A percentile compares a stretch with the other conserved stretches of the same genome.
phyloP scores from a whole-genome alignment of 139 green algal genomes.

The Zygnema circumcarinatum region DNA sequence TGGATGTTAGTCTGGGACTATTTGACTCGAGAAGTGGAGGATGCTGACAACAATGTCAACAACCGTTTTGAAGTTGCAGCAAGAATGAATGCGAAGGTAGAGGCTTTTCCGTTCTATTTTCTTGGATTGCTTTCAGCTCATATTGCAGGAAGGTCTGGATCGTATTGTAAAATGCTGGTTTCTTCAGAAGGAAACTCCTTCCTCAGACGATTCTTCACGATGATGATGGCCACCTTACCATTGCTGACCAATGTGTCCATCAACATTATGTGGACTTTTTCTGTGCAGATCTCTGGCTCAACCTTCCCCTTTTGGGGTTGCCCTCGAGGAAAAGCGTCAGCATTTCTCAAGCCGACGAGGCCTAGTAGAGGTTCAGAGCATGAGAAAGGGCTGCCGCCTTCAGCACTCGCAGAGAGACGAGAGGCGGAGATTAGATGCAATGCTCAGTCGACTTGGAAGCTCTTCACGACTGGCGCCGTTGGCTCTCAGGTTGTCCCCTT shows the following conservation, averaged over 20 bases:
- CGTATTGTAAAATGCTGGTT: too few relatives aligned
- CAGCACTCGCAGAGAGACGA: not conserved
- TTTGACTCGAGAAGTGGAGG: not conserved
- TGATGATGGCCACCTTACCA: too few relatives aligned
- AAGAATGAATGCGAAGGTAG: not conserved
- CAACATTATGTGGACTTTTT: too few relatives aligned
- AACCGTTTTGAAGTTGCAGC: not conserved
- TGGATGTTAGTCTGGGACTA: not conserved
- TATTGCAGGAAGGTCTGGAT: too few relatives aligned
- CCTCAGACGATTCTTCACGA: too few relatives aligned
- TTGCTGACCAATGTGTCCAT: too few relatives aligned
- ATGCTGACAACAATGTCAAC: not conserved
- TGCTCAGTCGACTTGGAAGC: not conserved
- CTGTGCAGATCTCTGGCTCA: not conserved
- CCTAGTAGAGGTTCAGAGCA: too few relatives aligned
- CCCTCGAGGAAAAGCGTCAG: not conserved
- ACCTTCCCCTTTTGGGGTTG: not conserved
- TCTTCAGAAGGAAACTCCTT: too few relatives aligned
- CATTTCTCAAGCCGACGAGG: not conserved
- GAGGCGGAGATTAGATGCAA: not conserved
- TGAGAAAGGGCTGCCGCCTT: too few relatives aligned
- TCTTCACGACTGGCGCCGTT: slow-evolving; percentile 2
- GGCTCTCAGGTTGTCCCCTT: slow-evolving; percentile 1
- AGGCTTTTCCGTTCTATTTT: too few relatives aligned
- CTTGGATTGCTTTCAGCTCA: too few relatives aligned